Conservation (phyloP, 352 stramenopile genomes). For the Globisporangium carolinianum region DNA sequence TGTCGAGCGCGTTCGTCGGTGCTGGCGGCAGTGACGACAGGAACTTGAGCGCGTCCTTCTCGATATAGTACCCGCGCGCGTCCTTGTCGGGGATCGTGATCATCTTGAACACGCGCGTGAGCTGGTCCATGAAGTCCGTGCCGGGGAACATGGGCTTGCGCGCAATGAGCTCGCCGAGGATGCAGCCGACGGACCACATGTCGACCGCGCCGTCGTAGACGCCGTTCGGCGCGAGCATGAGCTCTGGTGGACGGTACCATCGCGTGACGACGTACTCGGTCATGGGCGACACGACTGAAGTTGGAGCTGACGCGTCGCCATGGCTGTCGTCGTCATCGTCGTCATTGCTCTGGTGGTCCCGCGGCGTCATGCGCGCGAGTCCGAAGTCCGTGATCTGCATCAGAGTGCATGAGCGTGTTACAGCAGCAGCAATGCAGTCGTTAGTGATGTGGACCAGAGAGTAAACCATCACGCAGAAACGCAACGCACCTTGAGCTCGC, state of each 20-base stretch:
- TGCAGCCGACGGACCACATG: constrained; percentile 87
- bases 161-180: constrained; percentile 89
- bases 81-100: constrained; percentile 62
- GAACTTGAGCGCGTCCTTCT: constrained; percentile 83
- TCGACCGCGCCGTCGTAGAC: constrained; percentile 85
- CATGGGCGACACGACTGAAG: constrained; percentile 42
- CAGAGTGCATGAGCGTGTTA: too few relatives aligned
- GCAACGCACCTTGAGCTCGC: constrained; percentile 61
- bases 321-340: constrained; percentile 7
- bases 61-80: constrained; percentile 60
- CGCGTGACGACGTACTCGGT: constrained; percentile 93
- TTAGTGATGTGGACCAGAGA: too few relatives aligned
- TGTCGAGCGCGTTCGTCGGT: constrained; percentile 46
- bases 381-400: constrained; percentile 91
- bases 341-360: constrained; percentile 18
- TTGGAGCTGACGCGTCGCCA: constrained; percentile 9
- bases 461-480: background rate
- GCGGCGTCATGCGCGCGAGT: constrained; percentile 82
- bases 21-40: constrained; percentile 61
- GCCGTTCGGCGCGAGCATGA: constrained; percentile 93
- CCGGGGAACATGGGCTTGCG: constrained; percentile 76
- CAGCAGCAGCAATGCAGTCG: too few relatives aligned
- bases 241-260: constrained; percentile 88
- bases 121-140: constrained; percentile 82
- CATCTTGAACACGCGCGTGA: constrained; percentile 75